Evolutionary conservation across 2,329 filamentous ascomycete species (phyloP), one percentile per base, ranked within the genome.

Genomic region (Talaromyces sp.): DNA sequence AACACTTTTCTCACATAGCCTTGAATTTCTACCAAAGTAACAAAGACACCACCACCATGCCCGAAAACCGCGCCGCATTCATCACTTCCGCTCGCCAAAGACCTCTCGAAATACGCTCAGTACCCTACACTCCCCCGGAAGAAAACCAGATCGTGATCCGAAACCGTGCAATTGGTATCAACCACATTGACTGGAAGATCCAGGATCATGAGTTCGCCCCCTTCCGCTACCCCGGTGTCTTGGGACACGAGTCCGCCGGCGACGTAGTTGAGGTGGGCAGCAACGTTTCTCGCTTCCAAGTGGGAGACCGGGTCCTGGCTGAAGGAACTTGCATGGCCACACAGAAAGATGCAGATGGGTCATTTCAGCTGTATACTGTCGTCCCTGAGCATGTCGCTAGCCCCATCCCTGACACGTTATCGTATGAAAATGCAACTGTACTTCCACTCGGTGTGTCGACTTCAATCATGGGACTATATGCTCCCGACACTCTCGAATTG

Each of bases 111-210:
- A 58, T 69, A 24, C 43, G 55, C 21, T 19, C 46, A 24, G 55
- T 58, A 3, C 43, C 64, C 4, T 56, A 63, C 19, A 58, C 65
- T 11, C 54, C 58, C 21, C 65, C 65, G 8, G 60, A 59, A 14
- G 31, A 50, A 24, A 63, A 57, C 21, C 59, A 69, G 50, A 58
- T 68, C 11, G 41, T 67, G 14, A 58, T 69, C 55, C 60, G 58
- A 51, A 67, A 64, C 62, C 43, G 60, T 31, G 67, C 66, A 14
- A 60, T 67, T 29, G 64, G 66, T 1, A 64, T 69, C 58, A 68
- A 68, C 46, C 66, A 66, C n/a, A 51, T 69, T 9, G 77, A 80
- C 61, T 71, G 65, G 56, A 66, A 67, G 9, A 69, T 75, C 21
- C 70, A 75, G 35, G 58, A 63, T 4, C 27, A 55, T 17, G 46